A percentile compares a stretch with the other conserved stretches of the same genome.
Conservation (phyloP, 208 protist species). For the Crithidia expoeki region DNA sequence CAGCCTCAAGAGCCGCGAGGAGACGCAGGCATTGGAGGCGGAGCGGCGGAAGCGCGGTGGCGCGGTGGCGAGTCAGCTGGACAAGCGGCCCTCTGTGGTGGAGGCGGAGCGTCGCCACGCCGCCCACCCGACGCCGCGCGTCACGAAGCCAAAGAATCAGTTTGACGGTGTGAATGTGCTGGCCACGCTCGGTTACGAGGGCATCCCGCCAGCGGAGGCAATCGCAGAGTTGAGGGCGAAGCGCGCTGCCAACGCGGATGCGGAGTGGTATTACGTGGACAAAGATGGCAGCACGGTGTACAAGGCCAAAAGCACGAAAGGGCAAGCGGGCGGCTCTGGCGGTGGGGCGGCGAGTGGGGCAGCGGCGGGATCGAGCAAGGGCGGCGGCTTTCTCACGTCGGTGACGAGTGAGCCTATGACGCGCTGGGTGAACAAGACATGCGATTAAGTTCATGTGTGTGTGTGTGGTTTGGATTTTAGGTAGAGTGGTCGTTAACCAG, state of each 20-base stretch:
- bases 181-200: constrained; percentile 55
- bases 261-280: constrained; percentile 72
- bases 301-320: constrained; percentile 47
- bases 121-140: constrained; percentile 25
- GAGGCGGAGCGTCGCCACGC: constrained; percentile 28
- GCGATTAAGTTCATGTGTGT: constrained; percentile 25
- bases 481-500: too few relatives aligned
- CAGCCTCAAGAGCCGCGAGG: constrained; percentile 48
- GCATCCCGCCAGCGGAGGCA: constrained; percentile 51
- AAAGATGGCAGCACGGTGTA: constrained; percentile 82
- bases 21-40: constrained; percentile 38
- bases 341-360: constrained; percentile 4
- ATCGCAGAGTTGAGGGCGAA: constrained; percentile 60
- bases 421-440: constrained; percentile 67
- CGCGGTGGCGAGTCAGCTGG: constrained; percentile 3
- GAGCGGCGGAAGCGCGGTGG: constrained; percentile 21
- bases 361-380: constrained; percentile 11
- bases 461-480: too few relatives aligned
- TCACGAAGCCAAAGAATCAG: constrained; percentile 85
- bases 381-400: constrained; percentile 34
- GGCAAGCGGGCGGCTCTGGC: not conserved
- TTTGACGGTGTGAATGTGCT: constrained; percentile 83
- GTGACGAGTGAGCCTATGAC: constrained; percentile 57
- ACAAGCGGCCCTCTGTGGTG: constrained; percentile 27
- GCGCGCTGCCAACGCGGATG: constrained; percentile 41